Percentiles rank a stretch among this genome's conserved stretches.
Conservation (phyloP, 148 eudicot species). For the Silene conica region DNA sequence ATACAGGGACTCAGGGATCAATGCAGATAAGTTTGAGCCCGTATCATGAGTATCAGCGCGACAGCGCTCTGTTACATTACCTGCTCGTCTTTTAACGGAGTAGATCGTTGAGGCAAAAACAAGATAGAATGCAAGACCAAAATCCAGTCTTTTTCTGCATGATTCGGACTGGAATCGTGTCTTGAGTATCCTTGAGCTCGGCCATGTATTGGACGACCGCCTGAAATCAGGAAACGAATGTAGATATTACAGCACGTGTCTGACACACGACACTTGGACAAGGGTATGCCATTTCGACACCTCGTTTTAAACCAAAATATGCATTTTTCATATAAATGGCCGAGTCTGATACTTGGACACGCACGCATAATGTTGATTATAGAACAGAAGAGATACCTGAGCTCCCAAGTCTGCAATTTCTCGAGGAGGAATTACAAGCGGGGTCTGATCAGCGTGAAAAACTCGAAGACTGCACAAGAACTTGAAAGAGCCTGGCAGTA, state of each 20-base stretch:
- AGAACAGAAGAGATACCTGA: constrained; percentile 38
- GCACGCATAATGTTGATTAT: no score
- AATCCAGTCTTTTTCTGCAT: constrained; percentile 42
- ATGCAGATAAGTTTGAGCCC: background rate
- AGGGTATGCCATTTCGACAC: no score
- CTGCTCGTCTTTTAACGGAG: background rate
- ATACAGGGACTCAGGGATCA: background rate
- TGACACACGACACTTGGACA: no score
- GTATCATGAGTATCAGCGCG: background rate
- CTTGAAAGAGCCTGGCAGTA: constrained; percentile 63
- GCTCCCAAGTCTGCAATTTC: constrained; percentile 47
- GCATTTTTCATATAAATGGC: no score
- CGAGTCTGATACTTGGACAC: no score
- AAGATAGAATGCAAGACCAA: constrained; percentile 38
- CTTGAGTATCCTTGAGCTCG: constrained; percentile 35
- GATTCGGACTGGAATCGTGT: constrained; percentile 18
- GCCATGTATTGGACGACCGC: constrained; percentile 65
- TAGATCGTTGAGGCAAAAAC: constrained; percentile 33
- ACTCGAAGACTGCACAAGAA: constrained; percentile 41
- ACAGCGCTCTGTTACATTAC: background rate
- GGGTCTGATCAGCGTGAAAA: constrained; percentile 62
- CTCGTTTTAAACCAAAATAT: no score
- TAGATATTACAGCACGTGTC: constrained; percentile 10
- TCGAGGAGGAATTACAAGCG: constrained; percentile 59
- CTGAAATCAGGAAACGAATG: constrained; percentile 28